Base-by-base conservation (phyloP, 345 rosid species). In the Physaria fendleri region DNA sequence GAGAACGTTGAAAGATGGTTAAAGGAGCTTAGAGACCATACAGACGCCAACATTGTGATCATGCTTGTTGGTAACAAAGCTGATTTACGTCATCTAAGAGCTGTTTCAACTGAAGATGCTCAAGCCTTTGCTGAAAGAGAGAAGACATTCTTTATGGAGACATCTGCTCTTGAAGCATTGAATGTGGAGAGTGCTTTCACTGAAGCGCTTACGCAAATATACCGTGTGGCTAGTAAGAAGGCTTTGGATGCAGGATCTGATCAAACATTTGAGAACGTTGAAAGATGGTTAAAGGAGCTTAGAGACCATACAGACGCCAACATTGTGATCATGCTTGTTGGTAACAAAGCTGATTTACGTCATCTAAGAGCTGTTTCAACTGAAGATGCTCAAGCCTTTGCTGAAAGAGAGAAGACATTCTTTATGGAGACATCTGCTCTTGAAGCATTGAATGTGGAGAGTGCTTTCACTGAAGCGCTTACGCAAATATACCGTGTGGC, bases 61-160 rank as follows among this genome's bases (percentile, higher is more conserved):
- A 86, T 89, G 97, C 88, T 89, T 21, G 88, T 89, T 21, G 97
- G 97, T 10, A 90, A 90, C 81, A 90, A 90, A 71, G 85, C 95
- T 0, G 95, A 90, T 66, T 71, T 84, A 21, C 86, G 85, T 52
- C 97, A 89, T 58, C 58, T 89, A 61, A 83, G 87, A 64, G 92
- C 95, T 27, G 87, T 84, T 50, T 79, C 91, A 1, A 79, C 85
- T 0, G 89, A 85, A 71, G 96, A 84, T 47, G 84, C 85, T 1
- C 75, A 61, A 43, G 59, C 80, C 35, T 88, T 88, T 74, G 91
- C 95, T 0, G 89, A 88, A 69, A 79, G 78, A 66, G 95, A 84
- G 63, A 83, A 51, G 51, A 84, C 89, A 7, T 81, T 64, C 80
- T 89, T 85, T 59, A 89, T 89, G 83, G 97, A 89, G 80, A 89